Conservation (phyloP, 1,284 basidiomycete genomes). For the Cutaneotrichosporon daszewskae region DNA sequence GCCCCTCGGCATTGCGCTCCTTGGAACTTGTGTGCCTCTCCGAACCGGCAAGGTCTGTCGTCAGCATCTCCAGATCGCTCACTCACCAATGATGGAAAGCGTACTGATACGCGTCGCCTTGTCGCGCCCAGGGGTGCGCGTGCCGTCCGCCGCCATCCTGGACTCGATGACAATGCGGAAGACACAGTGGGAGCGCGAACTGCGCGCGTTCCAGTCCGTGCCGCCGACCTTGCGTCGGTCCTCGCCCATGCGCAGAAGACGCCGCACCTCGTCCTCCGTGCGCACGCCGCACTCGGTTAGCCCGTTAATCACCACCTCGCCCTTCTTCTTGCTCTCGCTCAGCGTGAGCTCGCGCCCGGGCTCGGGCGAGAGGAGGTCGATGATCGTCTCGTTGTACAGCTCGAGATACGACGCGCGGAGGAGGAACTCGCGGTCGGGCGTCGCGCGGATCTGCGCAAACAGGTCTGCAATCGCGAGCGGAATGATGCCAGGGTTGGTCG, state of each 20-base stretch:
- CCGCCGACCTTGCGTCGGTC: slow-evolving; percentile 82
- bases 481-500: slow-evolving; percentile 86
- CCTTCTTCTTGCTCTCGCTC: slow-evolving; percentile 45
- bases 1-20: slow-evolving; percentile 83
- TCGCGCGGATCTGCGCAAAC: slow-evolving; percentile 49
- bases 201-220: slow-evolving; percentile 96
- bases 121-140: slow-evolving; percentile 16
- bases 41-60: slow-evolving; percentile 90
- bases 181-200: slow-evolving; percentile 86
- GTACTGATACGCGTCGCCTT: slow-evolving; percentile 59
- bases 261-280: slow-evolving; percentile 73
- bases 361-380: slow-evolving; percentile 52
- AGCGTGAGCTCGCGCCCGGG: slow-evolving; percentile 39
- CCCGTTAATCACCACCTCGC: slow-evolving; percentile 46
- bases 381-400: slow-evolving; percentile 92
- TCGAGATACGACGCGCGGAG: slow-evolving; percentile 91
- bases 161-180: slow-evolving; percentile 66
- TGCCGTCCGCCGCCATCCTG: slow-evolving; percentile 9
- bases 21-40: slow-evolving; percentile 93
- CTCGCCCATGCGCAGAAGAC: slow-evolving; percentile 78
- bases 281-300: slow-evolving; percentile 65
- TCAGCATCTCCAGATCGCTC: slow-evolving; percentile 5
- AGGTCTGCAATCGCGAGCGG: slow-evolving; percentile 70
- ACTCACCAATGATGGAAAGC: slow-evolving; percentile 48
- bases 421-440: slow-evolving; percentile 69